Evolutionary conservation across 73 alveolate genomes (phyloP), one percentile per base, ranked within the genome.

Genomic region (Tetrahymena elliotti): DNA sequence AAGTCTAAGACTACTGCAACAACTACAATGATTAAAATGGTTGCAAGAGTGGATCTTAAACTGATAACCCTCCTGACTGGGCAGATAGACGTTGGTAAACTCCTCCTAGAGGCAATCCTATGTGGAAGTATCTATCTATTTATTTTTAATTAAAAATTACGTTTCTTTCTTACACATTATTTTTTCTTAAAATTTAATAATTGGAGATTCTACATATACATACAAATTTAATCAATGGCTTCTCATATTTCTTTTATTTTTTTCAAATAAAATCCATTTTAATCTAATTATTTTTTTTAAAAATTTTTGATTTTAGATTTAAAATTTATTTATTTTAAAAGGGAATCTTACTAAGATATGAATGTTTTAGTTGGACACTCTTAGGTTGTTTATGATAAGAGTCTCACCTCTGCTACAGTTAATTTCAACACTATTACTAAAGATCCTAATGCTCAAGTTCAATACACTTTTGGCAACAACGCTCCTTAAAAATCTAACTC

Each of bases 41-140:
- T 22, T 98, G 99, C 96, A 82, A 94, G 40, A 35, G 93, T 68
- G 99, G 99, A 38, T 83, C 95, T 31, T 95, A 96, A 83, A 96
- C 98, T n/a, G 98, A 96, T 22, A 95, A 98, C 96, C 99, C 99
- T 16, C 97, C 96, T 93, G 97, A 95, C 40, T 98, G 98, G 98
- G 97, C 96, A 33, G 36, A 97, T 16, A 95, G 99, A 93, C 96
- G 96, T 36, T 98, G 98, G 97, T 97, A 98, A 97, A 98, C 99
- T 93, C 99, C 98, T n/a, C 99, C 98, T 47, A 96, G 96, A 84
- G 99, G 98, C 40, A 98, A 96, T 83, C 52, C 96, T 83, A 54
- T 97, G 52, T 97, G 97, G 96, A 95, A 96, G 93, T 93, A 94
- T 35, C 36, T 12, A 35, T 31, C 31, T 35, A 47, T 20, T n/a